Evolutionary conservation across 768 basidiomycete genomes (phyloP), one percentile per base, ranked within the genome.

Genomic region (Suillus subluteus): DNA sequence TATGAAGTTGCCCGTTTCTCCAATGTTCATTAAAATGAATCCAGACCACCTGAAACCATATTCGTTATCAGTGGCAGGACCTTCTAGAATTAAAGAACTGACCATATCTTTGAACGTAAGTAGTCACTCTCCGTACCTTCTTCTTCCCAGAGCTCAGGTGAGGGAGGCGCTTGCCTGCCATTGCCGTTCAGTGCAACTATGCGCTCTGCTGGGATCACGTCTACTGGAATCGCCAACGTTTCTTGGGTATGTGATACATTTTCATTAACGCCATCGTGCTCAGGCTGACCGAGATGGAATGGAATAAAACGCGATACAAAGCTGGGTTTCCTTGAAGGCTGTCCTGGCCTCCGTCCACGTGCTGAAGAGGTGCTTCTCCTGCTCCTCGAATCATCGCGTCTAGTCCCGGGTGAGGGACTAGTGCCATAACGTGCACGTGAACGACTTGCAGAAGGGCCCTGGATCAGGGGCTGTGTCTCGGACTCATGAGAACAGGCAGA

Each of bases 1-100:
- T 58, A 89, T 90, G 72, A 98, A 98, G 74, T 98, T 98, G 7
- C 95, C 88, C 26, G 86, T 80, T 80, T 99, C 97, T 16, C 97
- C 97, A 26, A 97, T 67, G 69, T 95, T 94, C 89, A 98, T 96
- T 59, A 98, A 82, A 16, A 87, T 67, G 72, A 98, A 91, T 1
- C 97, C 97, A 13, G 85, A 72, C 94, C 97, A 97, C 96, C 95
- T 94, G 66, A 2, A 67, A 61, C 50, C 68, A 56, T 23, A 58
- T 63, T 67, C 21, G 18, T 37, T 21, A 13, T 38, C 58, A 50
- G 11, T 30, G 56, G 62, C 46, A 35, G 37, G 43, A 40, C 38
- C 26, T 18, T 30, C 12, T 56, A 16, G n/a, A 58, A 56, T 41
- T 16, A 62, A 52, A 12, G 26, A 21, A 80, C 84, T 26, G 71